These are phyloP conservation scores for Exophiala sideris DNA, from an alignment of 2,329 filamentous ascomycete species.

Conservation along the genomic window DNA sequence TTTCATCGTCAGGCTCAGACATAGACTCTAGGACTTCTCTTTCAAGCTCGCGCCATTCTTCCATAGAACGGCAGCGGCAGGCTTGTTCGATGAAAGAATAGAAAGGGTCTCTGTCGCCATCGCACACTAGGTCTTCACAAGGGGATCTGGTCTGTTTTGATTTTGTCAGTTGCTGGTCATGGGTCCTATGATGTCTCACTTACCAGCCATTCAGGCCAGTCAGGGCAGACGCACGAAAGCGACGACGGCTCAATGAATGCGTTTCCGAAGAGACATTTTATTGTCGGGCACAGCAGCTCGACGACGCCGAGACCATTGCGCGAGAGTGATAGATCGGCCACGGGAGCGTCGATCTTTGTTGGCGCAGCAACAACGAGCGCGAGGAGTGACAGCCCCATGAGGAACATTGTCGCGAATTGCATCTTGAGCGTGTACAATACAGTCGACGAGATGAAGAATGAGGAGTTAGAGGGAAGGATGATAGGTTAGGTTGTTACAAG, in stretches of 20 bases:
- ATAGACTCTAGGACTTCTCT: not conserved
- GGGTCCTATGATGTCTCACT: not conserved
- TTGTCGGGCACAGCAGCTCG: constrained; percentile 11
- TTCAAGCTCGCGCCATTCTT: constrained; percentile 8
- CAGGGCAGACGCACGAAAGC: constrained; percentile 13
- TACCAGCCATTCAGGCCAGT: constrained; percentile 6
- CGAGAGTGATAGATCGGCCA: not conserved
- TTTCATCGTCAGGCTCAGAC: not conserved
- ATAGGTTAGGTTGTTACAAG: not conserved
- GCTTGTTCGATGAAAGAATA: constrained; percentile 15
- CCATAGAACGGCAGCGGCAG: constrained; percentile 14
- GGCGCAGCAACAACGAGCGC: constrained; percentile 12
- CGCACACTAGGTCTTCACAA: constrained; percentile 9
- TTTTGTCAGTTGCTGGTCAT: not conserved
- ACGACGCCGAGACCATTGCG: not conserved
- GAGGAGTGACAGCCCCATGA: constrained; percentile 1
- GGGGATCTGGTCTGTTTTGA: constrained; percentile 9
- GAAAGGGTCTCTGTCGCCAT: constrained; percentile 8
- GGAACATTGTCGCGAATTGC: constrained; percentile 1
- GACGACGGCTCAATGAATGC: constrained; percentile 6
- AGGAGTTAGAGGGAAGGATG: not conserved
- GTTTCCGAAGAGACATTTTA: constrained; percentile 14
- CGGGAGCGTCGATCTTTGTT: constrained; percentile 5
- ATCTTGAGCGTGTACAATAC: not conserved
- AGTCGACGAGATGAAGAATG: not conserved